A percentile compares a stretch with the other conserved stretches of the same genome.
Evolutionary conservation across 306 rosid species (phyloP).

Genomic region (Corylus avellana): DNA sequence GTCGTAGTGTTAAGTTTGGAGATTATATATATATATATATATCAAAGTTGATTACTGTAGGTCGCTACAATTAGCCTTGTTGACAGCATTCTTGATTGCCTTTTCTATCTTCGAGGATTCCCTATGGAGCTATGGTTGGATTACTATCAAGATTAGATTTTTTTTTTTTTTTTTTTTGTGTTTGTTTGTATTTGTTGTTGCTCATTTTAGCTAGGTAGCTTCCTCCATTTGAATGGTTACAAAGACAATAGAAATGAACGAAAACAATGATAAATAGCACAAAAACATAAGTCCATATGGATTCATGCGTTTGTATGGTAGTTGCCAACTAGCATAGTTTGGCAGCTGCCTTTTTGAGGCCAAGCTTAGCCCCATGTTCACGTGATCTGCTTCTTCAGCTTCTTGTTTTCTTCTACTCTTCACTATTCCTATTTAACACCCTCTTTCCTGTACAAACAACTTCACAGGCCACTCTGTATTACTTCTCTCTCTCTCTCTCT

Average conservation of each 20-base stretch:
- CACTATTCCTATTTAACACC: slow-evolving; percentile 23
- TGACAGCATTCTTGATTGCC: no score
- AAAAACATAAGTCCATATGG: neutral
- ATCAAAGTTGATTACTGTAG: no score
- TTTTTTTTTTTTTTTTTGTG: no score
- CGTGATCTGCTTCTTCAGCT: slow-evolving; percentile 53
- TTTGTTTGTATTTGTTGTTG: no score
- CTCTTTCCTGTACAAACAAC: slow-evolving; percentile 10
- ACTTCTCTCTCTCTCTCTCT: slow-evolving; percentile 5
- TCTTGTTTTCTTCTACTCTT: slow-evolving; percentile 53
- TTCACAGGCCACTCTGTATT: neutral
- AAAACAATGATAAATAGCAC: neutral
- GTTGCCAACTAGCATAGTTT: slow-evolving; percentile 67
- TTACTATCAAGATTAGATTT: no score
- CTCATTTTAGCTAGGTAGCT: no score
- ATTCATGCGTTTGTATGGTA: slow-evolving; percentile 18
- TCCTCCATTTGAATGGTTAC: neutral
- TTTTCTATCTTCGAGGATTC: no score
- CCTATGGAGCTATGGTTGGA: no score
- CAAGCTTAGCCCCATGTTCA: slow-evolving; percentile 64
- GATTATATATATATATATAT: no score
- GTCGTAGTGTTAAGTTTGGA: no score
- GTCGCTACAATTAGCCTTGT: no score
- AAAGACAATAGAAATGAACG: neutral
- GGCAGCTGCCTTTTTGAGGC: slow-evolving; percentile 49